Percentiles rank a stretch among this genome's conserved stretches.
Conservation (phyloP, 2,329 filamentous ascomycete species). For the Hypoxylon sp. region DNA sequence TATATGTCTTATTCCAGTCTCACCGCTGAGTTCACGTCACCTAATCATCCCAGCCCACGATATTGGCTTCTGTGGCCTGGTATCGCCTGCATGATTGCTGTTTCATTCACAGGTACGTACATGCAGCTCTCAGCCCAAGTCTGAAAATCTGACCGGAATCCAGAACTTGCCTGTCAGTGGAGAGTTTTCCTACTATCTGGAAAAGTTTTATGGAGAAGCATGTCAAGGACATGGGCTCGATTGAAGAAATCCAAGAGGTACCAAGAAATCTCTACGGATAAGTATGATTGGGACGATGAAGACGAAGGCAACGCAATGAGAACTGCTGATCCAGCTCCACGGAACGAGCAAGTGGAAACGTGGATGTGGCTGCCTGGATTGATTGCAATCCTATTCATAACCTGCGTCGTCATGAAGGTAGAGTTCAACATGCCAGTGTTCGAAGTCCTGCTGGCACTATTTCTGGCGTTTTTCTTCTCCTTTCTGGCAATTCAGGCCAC, state of each 20-base stretch:
- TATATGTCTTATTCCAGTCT: slow-evolving; percentile 19
- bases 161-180: not conserved
- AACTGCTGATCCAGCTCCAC: slow-evolving; percentile 1
- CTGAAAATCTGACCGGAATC: not conserved
- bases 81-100: slow-evolving; percentile 15
- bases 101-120: slow-evolving; percentile 18
- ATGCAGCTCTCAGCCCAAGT: not conserved
- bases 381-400: slow-evolving; percentile 58
- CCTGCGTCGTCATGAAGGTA: slow-evolving; percentile 58
- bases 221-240: not conserved
- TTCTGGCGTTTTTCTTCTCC: not conserved
- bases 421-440: slow-evolving; percentile 49
- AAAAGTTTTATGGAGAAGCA: not conserved
- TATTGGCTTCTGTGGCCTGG: slow-evolving; percentile 37
- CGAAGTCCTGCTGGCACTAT: not conserved
- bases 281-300: not conserved
- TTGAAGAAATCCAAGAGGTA: not conserved
- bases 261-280: not conserved
- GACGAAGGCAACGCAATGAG: not conserved
- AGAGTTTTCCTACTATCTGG: not conserved
- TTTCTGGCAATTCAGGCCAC: not conserved
- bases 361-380: slow-evolving; percentile 49
- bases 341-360: slow-evolving; percentile 1
- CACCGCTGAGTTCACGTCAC: slow-evolving; percentile 4
- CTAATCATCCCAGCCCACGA: slow-evolving; percentile 22